Evolutionary conservation across 78 protist species (phyloP), one percentile per base, ranked within the genome.

Genomic region (Planoprotostelium fungivorum): DNA sequence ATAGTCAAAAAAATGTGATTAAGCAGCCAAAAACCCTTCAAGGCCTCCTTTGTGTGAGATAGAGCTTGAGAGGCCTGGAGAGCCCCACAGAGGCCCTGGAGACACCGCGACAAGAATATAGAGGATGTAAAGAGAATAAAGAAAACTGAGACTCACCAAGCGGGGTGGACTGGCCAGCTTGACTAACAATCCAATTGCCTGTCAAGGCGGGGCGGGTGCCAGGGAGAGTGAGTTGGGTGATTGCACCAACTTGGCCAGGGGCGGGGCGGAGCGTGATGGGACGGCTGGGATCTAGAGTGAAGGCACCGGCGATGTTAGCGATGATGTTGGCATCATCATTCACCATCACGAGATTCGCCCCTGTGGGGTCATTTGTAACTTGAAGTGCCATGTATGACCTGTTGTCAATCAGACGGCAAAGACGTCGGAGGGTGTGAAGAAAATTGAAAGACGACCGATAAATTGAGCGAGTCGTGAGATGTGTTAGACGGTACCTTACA

Each of bases 141-240:
- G n/a, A n/a, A 16, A 16, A 51, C 16, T 51, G 73, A 51, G 16
- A 51, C 73, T 51, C 73, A 51, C 73, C 73, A 16, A 16, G 31
- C 16, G 73, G 73, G 73, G 73, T 16, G 73, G 73, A 25, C 73
- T 51, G 73, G 73, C 31, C 73, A 25, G 73, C 73, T 51, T 51
- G 73, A 51, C 5, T 5, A 51, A 51, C 73, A 51, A 51, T 51
- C 73, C 73, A 51, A 25, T 51, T 51, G 73, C 73, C 73, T 51
- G 73, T 51, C 73, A 51, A 51, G 73, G 73, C 31, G 73, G 73
- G 73, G 73, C 73, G 73, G 73, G 73, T 51, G 73, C 73, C 73
- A 51, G 73, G 73, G 73, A 51, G 73, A 51, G 73, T 51, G 73
- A 51, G 73, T 51, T 25, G 73, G 73, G 16, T 51, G 73, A 51